Conservation (phyloP, 2,329 filamentous ascomycete genomes). For the Aspergillus neotritici region DNA sequence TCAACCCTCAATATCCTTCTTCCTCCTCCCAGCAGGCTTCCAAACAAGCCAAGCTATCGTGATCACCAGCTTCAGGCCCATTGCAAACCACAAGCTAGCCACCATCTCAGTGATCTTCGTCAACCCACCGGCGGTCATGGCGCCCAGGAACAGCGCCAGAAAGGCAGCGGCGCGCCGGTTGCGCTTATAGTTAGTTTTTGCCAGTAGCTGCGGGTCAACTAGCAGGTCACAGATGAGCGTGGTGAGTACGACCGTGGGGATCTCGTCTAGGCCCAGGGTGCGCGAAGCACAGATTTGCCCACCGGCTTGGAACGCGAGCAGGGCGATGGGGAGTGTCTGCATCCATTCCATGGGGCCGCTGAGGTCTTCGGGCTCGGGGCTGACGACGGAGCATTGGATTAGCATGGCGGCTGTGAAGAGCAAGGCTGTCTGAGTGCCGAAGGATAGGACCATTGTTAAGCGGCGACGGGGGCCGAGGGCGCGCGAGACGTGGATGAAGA, state of each 20-base stretch:
- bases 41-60: slow-evolving; percentile 35
- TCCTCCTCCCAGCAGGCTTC: slow-evolving; percentile 16
- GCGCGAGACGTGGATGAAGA: slow-evolving; percentile 35
- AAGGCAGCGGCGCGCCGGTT: slow-evolving; percentile 34
- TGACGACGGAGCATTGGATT: slow-evolving; percentile 30
- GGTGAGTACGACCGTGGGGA: slow-evolving; percentile 40
- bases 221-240: slow-evolving; percentile 37
- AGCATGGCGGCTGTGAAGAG: slow-evolving; percentile 33
- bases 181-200: slow-evolving; percentile 25
- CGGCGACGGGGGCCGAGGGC: slow-evolving; percentile 30
- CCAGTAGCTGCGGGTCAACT: slow-evolving; percentile 28
- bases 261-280: slow-evolving; percentile 33
- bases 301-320: slow-evolving; percentile 38
- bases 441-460: slow-evolving; percentile 36
- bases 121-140: slow-evolving; percentile 37
- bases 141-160: slow-evolving; percentile 36
- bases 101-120: slow-evolving; percentile 32
- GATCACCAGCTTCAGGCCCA: slow-evolving; percentile 32
- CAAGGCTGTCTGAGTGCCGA: slow-evolving; percentile 32
- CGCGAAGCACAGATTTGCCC: slow-evolving; percentile 38
- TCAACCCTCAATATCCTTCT: slow-evolving; percentile 8
- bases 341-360: slow-evolving; percentile 31
- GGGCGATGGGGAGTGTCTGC: slow-evolving; percentile 33
- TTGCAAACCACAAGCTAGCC: slow-evolving; percentile 38
- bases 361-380: slow-evolving; percentile 24